phyloP scores from a whole-genome alignment of 2,329 filamentous ascomycete species.

The Pseudogymnoascus sp. region DNA sequence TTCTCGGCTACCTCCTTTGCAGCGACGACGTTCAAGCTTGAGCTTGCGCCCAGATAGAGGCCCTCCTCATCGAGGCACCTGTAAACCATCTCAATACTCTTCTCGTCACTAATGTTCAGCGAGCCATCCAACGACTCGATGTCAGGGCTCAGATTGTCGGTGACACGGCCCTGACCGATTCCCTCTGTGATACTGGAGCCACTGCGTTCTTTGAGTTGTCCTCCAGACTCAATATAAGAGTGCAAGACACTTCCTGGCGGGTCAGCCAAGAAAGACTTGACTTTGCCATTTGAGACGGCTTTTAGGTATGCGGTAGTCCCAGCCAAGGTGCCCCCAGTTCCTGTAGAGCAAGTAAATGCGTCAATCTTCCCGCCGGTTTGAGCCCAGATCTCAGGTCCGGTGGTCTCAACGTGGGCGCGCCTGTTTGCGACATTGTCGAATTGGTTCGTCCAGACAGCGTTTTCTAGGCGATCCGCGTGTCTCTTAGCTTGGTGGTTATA shows the following conservation, averaged over 20 bases:
- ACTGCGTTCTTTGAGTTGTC: slow-evolving; percentile 68
- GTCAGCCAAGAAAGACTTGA: slow-evolving; percentile 86
- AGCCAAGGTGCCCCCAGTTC: slow-evolving; percentile 84
- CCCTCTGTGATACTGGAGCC: slow-evolving; percentile 94
- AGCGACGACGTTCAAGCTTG: slow-evolving; percentile 87
- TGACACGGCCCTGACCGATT: slow-evolving; percentile 92
- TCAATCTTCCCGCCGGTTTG: slow-evolving; percentile 82
- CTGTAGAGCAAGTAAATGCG: slow-evolving; percentile 91
- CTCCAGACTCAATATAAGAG: slow-evolving; percentile 80
- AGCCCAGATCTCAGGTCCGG: slow-evolving; percentile 92
- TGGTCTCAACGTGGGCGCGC: slow-evolving; percentile 91
- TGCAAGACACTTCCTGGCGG: slow-evolving; percentile 90
- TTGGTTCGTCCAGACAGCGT: slow-evolving; percentile 97
- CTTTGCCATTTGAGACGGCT: slow-evolving; percentile 64
- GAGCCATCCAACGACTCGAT: slow-evolving; percentile 78
- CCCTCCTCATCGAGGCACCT: slow-evolving; percentile 92
- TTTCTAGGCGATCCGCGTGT: slow-evolving; percentile 77
- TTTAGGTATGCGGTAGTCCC: slow-evolving; percentile 86
- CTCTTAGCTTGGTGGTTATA: slow-evolving; percentile 94
- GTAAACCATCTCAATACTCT: slow-evolving; percentile 97
- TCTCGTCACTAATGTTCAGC: slow-evolving; percentile 77
- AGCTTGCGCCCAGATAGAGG: slow-evolving; percentile 88
- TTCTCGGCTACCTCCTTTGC: slow-evolving; percentile 90
- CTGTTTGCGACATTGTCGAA: slow-evolving; percentile 96
- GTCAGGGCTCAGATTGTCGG: slow-evolving; percentile 86